Base-by-base conservation (phyloP, 129 eudicot species). In the Helianthus tuberosus region DNA sequence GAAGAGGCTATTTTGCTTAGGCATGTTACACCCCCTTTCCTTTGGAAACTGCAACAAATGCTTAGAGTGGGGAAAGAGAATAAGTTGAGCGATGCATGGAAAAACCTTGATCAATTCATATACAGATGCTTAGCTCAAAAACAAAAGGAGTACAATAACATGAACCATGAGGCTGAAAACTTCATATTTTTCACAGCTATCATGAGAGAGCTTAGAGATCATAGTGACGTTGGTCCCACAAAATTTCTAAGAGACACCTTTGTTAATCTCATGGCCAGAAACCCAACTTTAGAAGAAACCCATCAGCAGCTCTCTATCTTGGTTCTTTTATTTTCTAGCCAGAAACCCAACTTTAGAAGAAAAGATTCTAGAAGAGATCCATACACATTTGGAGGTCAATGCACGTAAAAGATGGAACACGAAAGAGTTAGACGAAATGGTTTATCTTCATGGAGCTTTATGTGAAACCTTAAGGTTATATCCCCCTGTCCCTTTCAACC, bases 401-500 rank as follows among this genome's bases (percentile, higher is more conserved):
- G 49, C 49, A 2, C 11, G 27, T 38, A 12, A 36, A 41, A 14
- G 13, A n/a, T 20, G 62, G 23, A 13, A 23, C 6, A 43, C n/a
- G 1, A 75, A 78, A 16, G 83, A 79, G 67, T 3, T 77, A 6
- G 39, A 27, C 1, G 62, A 78, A 11, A 65, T 81, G 9, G 86
- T 84, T n/a, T 83, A 87, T 62, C 57, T 84, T 17, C 86, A 87
- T 29, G 86, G 75, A 8, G 84, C 88, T 1, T 5, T 87, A 39
- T 78, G 84, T 36, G 88, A 87, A 44, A 0, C 86, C 0, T 67
- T 87, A 53, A 77, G 91, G 77, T 79, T 86, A 1, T 86, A 77
- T 38, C 92, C 92, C 10, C 88, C 88, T 2, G 69, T 87, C 9
- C 77, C 88, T 2, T 84, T 84, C 9, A 69, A 84, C 43, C 73